A percentile compares a stretch with the other conserved stretches of the same genome.
Conservation (phyloP, 228 moss, liverwort and hornwort genomes). For the Sphagnum magellanicum region DNA sequence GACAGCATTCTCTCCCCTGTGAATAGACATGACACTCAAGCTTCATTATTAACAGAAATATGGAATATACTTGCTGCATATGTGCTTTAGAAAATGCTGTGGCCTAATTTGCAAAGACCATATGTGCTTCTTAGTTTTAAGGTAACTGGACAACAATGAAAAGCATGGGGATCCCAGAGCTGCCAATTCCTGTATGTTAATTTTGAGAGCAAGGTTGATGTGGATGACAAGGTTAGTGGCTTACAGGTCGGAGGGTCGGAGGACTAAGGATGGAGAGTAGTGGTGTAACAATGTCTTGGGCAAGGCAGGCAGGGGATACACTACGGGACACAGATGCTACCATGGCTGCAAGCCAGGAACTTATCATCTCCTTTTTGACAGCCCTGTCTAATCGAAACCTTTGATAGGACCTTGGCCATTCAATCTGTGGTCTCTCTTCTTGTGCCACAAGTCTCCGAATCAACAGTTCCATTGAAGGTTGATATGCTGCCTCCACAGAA, state of each 20-base stretch:
- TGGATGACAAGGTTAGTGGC: too few species aligned
- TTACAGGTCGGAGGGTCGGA: constrained; percentile 75
- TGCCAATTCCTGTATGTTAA: too few species aligned
- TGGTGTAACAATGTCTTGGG: constrained; percentile 58
- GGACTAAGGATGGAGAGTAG: constrained; percentile 70
- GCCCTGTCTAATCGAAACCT: constrained; percentile 48
- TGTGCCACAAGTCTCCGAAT: constrained; percentile 71
- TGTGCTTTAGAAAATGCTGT: too few species aligned
- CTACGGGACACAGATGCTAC: constrained; percentile 55
- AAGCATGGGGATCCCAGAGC: too few species aligned
- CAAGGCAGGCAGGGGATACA: constrained; percentile 49
- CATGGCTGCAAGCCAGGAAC: constrained; percentile 69
- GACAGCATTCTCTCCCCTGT: too few species aligned
- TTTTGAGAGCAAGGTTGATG: too few species aligned
- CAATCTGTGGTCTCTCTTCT: constrained; percentile 57
- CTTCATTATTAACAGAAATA: too few species aligned
- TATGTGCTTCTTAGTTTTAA: too few species aligned
- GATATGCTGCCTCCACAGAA: constrained; percentile 59
- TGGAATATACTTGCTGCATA: too few species aligned
- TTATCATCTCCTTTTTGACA: constrained; percentile 64
- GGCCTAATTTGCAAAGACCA: too few species aligned
- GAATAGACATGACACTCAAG: too few species aligned
- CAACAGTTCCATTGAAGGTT: constrained; percentile 65
- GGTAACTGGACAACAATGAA: too few species aligned
- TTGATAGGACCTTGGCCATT: constrained; percentile 77